A percentile compares a stretch with the other conserved stretches of the same genome.
Conservation (phyloP, 116 monocot genomes). For the Thalassia testudinum region DNA sequence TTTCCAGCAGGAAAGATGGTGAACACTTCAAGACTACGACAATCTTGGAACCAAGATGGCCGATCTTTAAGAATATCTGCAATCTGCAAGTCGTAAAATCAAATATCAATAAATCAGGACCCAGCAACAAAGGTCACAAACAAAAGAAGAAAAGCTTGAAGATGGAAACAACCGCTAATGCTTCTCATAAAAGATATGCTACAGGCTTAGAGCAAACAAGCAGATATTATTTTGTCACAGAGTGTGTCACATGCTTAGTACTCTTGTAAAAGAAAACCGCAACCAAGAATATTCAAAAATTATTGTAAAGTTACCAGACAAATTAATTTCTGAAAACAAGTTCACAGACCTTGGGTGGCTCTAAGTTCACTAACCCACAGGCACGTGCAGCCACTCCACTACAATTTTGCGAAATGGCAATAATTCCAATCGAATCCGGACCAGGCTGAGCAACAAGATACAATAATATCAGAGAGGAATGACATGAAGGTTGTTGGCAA, state of each 20-base stretch:
- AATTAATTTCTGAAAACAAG: not conserved
- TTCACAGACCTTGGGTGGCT: slow-evolving; percentile 43
- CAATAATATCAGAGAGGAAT: not conserved
- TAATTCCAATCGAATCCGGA: slow-evolving; percentile 82
- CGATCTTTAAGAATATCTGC: slow-evolving; percentile 79
- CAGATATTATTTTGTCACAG: not conserved
- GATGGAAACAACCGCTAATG: not conserved
- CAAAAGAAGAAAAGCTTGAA: not conserved
- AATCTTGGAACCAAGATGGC: slow-evolving; percentile 78
- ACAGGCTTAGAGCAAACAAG: not conserved
- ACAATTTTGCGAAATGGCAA: slow-evolving; percentile 52
- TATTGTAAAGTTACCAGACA: not conserved
- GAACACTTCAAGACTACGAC: slow-evolving; percentile 58
- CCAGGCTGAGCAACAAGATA: slow-evolving; percentile 55
- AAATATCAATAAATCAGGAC: not conserved
- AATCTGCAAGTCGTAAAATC: slow-evolving; percentile 30
- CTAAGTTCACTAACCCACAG: slow-evolving; percentile 67
- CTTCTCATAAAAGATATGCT: not conserved
- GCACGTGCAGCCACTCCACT: slow-evolving; percentile 72
- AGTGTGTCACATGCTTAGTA: not conserved
- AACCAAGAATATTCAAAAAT: too few relatives aligned
- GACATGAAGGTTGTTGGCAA: too few relatives aligned
- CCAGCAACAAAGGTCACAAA: too few relatives aligned
- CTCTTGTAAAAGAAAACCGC: not conserved
- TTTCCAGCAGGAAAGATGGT: slow-evolving; percentile 71